Evolutionary conservation across 257 asterid species (phyloP).

Genomic region (Penstemon eatonii): DNA sequence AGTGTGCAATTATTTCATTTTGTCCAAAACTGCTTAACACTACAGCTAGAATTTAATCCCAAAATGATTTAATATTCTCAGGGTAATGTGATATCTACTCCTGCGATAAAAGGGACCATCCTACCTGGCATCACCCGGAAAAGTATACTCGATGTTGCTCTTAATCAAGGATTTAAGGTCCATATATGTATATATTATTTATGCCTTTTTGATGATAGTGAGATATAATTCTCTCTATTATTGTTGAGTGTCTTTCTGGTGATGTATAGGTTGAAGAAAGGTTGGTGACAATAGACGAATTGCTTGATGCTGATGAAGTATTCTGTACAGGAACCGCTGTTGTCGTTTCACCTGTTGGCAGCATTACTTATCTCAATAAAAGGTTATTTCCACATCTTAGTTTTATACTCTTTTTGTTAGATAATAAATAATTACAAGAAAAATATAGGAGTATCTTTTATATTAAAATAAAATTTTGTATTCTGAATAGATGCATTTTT

Average conservation of each 20-base stretch:
- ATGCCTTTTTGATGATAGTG: slow-evolving; percentile 11
- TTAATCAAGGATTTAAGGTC: slow-evolving; percentile 65
- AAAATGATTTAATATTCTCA: slow-evolving; percentile 22
- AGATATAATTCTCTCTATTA: slow-evolving; percentile 1
- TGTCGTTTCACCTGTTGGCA: slow-evolving; percentile 92
- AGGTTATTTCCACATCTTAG: slow-evolving; percentile 40
- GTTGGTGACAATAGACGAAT: slow-evolving; percentile 70
- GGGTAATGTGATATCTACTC: slow-evolving; percentile 69
- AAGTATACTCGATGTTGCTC: slow-evolving; percentile 68
- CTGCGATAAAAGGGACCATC: slow-evolving; percentile 67
- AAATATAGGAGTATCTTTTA: no score
- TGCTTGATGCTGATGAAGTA: slow-evolving; percentile 98
- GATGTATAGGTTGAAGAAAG: slow-evolving; percentile 79
- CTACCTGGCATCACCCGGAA: slow-evolving; percentile 75
- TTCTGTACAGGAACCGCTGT: slow-evolving; percentile 98
- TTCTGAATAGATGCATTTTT: neutral
- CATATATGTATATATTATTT: neutral
- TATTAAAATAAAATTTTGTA: no score
- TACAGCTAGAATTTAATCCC: slow-evolving; percentile 6
- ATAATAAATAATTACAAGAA: neutral
- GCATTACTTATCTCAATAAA: slow-evolving; percentile 72
- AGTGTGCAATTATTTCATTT: neutral
- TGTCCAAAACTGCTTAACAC: neutral
- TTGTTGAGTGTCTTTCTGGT: slow-evolving; percentile 12
- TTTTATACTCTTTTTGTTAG: neutral